Evolutionary conservation across 306 rosid species (phyloP), one percentile per base, ranked within the genome.

Genomic region (Castanea crenata): DNA sequence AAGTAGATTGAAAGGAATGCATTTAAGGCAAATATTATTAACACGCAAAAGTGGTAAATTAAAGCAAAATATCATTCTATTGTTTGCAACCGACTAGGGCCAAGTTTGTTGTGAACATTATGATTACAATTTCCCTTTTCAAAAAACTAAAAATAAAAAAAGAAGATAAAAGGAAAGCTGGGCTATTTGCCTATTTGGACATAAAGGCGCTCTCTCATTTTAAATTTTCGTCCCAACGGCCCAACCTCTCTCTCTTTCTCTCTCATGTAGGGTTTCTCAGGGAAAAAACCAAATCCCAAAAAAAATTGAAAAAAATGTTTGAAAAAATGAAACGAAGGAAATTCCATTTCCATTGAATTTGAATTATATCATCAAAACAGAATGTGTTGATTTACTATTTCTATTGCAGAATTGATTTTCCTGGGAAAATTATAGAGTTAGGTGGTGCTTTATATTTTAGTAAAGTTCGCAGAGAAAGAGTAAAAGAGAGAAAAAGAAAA

Each of bases 211-310:
- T 46, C 49, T 70, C 13, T 29, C 31, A 38, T 83, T 86, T 61
- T 56, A 83, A 90, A 74, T 41, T 82, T 84, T 82, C 52, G 52
- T 25, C 69, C 44, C 54, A 34, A 68, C 51, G 27, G 72, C 52
- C 72, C 72, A 9, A 68, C 14, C 69, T 5, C n/a, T 23, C 70
- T 19, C 29, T 18, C 31, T 38, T 55, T 46, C 54, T n/a, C n/a
- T 10, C 73, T 57, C 14, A 3, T 23, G 71, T 90, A 90, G 89
- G 90, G 87, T 88, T 84, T 79, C 79, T 65, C 68, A 76, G 51
- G 58, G 78, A 76, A 73, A 73, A 23, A 79, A 73, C 69, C 75
- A 71, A 29, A 29, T 74, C 38, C 11, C 57, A 29, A 38, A 70
- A 70, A 70, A 55, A 71, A 13, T 19, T 1, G 12, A 14, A 77